These are phyloP conservation scores for Cicer judaicum DNA, from an alignment of 306 rosid genomes.

Conservation along the genomic window DNA sequence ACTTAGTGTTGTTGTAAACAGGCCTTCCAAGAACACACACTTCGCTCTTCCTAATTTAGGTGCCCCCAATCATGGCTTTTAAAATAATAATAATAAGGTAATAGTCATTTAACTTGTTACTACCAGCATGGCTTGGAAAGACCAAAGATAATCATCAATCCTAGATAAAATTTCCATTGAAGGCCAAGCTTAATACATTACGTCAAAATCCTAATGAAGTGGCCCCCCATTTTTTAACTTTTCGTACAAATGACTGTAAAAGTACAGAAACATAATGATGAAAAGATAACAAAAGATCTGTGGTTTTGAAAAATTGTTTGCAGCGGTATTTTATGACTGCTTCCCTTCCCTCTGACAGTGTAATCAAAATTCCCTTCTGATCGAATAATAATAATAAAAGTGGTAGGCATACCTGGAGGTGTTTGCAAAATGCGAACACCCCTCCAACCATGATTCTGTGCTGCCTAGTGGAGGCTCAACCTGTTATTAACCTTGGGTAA, in stretches of 20 bases:
- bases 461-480: constrained; percentile 46
- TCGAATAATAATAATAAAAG: constrained; percentile 8
- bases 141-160: neutral
- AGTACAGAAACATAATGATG: constrained; percentile 26
- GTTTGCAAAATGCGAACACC: constrained; percentile 15
- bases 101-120: neutral
- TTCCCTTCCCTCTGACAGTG: constrained; percentile 14
- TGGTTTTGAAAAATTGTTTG: constrained; percentile 19
- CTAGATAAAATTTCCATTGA: constrained; percentile 20
- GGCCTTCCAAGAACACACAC: constrained; percentile 1
- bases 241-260: constrained; percentile 18
- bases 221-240: neutral
- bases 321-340: constrained; percentile 30
- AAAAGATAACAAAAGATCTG: constrained; percentile 5
- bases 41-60: constrained; percentile 24
- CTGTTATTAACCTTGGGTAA: constrained; percentile 19
- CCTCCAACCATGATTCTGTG: constrained; percentile 13
- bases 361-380: constrained; percentile 22
- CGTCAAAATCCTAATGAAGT: neutral
- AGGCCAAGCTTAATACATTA: constrained; percentile 29
- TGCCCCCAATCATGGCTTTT: constrained; percentile 30
- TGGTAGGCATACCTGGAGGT: constrained; percentile 26
- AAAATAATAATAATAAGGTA: neutral
- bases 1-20: neutral
- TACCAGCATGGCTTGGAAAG: constrained; percentile 17